Percentiles rank a stretch among this genome's conserved stretches.
These are phyloP conservation scores for Cryphonectria parasitica DNA, from an alignment of 2,329 filamentous ascomycete species.

Conservation along the genomic window DNA sequence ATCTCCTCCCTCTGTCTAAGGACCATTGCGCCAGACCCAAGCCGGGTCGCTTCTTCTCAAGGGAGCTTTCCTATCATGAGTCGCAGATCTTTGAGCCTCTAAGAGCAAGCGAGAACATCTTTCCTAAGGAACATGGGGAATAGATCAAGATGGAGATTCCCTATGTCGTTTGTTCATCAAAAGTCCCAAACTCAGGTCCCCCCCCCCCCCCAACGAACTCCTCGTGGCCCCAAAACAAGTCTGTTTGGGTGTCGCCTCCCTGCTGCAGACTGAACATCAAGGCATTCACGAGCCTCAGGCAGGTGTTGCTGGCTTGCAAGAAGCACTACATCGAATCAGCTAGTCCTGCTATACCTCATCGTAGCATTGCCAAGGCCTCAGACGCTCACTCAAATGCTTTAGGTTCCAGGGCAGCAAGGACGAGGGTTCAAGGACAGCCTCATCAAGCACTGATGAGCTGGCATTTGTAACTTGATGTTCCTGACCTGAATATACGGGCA, in stretches of 20 bases:
- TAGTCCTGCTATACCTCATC: background rate
- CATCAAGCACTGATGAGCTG: background rate
- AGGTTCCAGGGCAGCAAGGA: background rate
- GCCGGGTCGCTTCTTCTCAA: background rate
- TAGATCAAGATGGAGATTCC: background rate
- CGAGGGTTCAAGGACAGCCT: background rate
- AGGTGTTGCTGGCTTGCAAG: background rate
- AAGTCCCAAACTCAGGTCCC: background rate
- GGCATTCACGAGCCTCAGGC: background rate
- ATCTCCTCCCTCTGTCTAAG: background rate
- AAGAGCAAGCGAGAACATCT: background rate
- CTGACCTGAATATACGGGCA: too few relatives aligned
- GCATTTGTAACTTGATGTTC: background rate
- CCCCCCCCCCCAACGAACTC: background rate
- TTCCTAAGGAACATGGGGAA: background rate
- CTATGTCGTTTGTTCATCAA: background rate
- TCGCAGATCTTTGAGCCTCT: background rate
- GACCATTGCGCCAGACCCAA: background rate
- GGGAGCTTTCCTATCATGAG: background rate
- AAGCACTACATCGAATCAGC: background rate
- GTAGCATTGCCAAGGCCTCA: background rate
- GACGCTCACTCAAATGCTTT: background rate
- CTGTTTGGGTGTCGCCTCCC: background rate
- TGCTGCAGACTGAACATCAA: background rate
- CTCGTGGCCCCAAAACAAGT: background rate